Evolutionary conservation across 768 basidiomycete genomes (phyloP).

Genomic region (Podaxis mareebaensis): DNA sequence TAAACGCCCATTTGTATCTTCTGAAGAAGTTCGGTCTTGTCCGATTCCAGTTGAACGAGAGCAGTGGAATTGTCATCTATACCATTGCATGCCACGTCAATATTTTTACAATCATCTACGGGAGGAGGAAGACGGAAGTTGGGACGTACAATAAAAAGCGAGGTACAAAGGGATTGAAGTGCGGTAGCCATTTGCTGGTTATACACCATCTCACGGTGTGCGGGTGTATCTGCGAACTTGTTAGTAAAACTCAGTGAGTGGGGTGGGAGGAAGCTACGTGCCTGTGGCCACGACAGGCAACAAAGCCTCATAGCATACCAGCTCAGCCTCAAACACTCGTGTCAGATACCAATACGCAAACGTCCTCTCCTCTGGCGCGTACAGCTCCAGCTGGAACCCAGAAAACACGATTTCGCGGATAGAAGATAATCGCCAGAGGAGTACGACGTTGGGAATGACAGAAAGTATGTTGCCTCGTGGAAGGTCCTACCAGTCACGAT

Average conservation of each 20-base stretch:
- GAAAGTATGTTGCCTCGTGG: constrained; percentile 34
- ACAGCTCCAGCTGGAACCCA: constrained; percentile 77
- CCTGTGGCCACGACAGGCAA: constrained; percentile 39
- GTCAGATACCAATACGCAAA: constrained; percentile 78
- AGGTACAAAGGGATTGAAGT: constrained; percentile 54
- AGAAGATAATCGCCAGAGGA: constrained; percentile 59
- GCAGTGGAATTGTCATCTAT: constrained; percentile 49
- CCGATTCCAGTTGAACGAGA: constrained; percentile 50
- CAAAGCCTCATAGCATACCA: constrained; percentile 53
- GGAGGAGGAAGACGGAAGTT: neutral
- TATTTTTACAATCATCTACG: neutral
- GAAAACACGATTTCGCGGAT: constrained; percentile 71
- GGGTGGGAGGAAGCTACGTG: constrained; percentile 20
- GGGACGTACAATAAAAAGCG: constrained; percentile 52
- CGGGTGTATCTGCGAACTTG: constrained; percentile 34
- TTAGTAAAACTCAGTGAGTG: neutral
- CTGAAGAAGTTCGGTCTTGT: constrained; percentile 58
- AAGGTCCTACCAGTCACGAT: constrained; percentile 26
- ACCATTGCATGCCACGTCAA: constrained; percentile 32
- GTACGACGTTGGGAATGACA: constrained; percentile 47
- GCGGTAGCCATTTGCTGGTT: constrained; percentile 55
- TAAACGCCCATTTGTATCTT: constrained; percentile 81
- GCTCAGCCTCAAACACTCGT: constrained; percentile 56
- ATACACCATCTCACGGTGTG: constrained; percentile 47
- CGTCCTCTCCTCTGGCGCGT: constrained; percentile 63